These are phyloP conservation scores for Cerioporus squamosus DNA, from an alignment of 1,284 basidiomycete species.

Conservation along the genomic window DNA sequence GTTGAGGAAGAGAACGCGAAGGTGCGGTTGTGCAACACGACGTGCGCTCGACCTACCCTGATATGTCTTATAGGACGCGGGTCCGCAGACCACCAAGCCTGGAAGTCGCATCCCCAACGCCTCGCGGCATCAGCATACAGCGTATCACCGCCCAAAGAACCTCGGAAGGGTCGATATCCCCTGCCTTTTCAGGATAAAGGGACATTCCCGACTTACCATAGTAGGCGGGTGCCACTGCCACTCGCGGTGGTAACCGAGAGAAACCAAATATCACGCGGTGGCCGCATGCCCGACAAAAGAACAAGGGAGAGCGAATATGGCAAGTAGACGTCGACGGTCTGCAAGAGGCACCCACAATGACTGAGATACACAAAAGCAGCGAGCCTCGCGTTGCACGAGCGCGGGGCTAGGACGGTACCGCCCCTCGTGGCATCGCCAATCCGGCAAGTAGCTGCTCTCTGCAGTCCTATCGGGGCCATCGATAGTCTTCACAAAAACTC, in stretches of 20 bases:
- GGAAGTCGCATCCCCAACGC: neutral
- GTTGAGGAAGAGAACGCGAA: too few relatives aligned
- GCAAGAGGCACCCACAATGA: too few relatives aligned
- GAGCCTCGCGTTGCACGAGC: neutral
- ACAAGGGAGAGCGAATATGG: neutral
- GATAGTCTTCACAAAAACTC: too few relatives aligned
- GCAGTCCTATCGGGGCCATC: too few relatives aligned
- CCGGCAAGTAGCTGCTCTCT: too few relatives aligned
- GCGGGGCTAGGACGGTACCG: too few relatives aligned
- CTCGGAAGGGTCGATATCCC: neutral
- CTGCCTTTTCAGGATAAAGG: neutral
- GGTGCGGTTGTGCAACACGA: too few relatives aligned
- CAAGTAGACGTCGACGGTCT: neutral
- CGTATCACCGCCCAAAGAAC: neutral
- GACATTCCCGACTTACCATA: neutral
- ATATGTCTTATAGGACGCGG: too few relatives aligned
- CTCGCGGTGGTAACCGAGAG: neutral
- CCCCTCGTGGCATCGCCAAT: too few relatives aligned
- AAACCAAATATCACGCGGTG: conserved; percentile 4
- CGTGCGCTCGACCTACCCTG: too few relatives aligned
- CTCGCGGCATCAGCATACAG: neutral
- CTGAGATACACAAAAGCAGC: neutral
- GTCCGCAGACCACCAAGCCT: neutral
- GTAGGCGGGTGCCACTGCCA: neutral
- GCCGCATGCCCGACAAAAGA: neutral